Base-by-base conservation (phyloP, 2,329 filamentous ascomycete species). In the Colletotrichum orchidophilum region DNA sequence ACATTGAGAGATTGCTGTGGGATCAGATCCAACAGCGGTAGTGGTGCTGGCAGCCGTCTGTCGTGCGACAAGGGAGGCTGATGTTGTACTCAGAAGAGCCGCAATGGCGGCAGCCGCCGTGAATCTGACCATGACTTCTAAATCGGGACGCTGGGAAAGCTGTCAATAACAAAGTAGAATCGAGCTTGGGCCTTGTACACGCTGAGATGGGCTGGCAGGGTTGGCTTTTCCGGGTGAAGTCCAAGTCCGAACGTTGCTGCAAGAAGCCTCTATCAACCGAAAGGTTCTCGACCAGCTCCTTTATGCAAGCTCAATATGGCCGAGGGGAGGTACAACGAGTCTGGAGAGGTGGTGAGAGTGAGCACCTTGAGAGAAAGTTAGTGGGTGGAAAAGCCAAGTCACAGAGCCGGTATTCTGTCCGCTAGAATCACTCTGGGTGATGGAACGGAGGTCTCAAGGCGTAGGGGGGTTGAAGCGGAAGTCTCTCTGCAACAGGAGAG, bases 21-120 rank as follows among this genome's bases (percentile, higher is more conserved):
- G 53, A 31, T 49, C 61, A 15, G 59, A 53, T 4, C 24, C 49
- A 33, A 76, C 71, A 8, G 71, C 35, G 5, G 77, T 72, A 4
- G 76, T 72, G 13, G 78, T 73, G n/a, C 77, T 72, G 24, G 78
- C 77, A 15, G 75, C 66, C n/a, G 81, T 81, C 65, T 80, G 78
- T 70, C 79, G 75, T 26, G 80, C 76, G 18, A 75, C 69, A 13
- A 74, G 39, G n/a, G 63, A 66, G 21, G 60, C 71, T 33, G 60
- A 63, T 6, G 67, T 60, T 6, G 71, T 63, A 21, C 62, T 62
- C 59, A 73, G 26, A 49, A 73, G 63, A 66, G 59, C 70, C 52
- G 66, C 59, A 29, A 63, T 24, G 42, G 63, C 66, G 13, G 57
- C 66, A 69, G 55, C 63, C 18, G 55, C 50, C 49, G 63, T 61